Conservation (phyloP, 805 yeast species). For the Candida andamanensis region DNA sequence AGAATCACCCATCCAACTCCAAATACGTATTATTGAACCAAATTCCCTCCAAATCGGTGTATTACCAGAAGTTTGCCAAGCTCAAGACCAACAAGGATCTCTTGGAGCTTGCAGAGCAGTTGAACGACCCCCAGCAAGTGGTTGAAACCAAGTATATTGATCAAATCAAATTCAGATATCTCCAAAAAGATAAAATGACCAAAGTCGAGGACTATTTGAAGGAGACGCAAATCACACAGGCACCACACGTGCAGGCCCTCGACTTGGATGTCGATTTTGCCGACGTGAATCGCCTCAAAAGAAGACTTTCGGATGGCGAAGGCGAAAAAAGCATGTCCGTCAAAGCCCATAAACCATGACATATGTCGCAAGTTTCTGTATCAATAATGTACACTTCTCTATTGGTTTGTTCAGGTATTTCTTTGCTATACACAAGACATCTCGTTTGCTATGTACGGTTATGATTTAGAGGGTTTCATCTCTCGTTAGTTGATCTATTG, state of each 20-base stretch:
- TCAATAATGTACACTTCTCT: no score
- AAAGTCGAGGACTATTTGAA: conserved; percentile 11
- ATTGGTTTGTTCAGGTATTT: no score
- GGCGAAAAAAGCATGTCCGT: neutral
- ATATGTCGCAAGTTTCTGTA: no score
- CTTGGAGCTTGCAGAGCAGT: conserved; percentile 24
- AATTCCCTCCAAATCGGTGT: conserved; percentile 67
- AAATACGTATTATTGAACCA: conserved; percentile 77
- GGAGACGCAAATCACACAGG: neutral
- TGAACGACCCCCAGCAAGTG: conserved; percentile 31
- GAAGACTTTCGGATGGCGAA: conserved; percentile 3
- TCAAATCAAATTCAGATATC: conserved; percentile 24
- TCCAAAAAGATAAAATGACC: conserved; percentile 25
- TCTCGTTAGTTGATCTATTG: conserved; percentile 9
- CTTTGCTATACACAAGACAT: conserved; percentile 13
- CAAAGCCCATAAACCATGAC: no score
- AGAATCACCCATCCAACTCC: conserved; percentile 65
- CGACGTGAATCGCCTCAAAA: no score
- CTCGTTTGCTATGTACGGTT: no score
- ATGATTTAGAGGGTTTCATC: no score
- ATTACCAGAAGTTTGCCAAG: conserved; percentile 49
- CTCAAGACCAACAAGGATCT: conserved; percentile 53
- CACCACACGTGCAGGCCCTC: no score
- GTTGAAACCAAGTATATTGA: conserved; percentile 32
- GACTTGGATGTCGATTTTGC: neutral